Base-by-base conservation (phyloP, 495 filamentous ascomycete species). In the Tuber indicum region DNA sequence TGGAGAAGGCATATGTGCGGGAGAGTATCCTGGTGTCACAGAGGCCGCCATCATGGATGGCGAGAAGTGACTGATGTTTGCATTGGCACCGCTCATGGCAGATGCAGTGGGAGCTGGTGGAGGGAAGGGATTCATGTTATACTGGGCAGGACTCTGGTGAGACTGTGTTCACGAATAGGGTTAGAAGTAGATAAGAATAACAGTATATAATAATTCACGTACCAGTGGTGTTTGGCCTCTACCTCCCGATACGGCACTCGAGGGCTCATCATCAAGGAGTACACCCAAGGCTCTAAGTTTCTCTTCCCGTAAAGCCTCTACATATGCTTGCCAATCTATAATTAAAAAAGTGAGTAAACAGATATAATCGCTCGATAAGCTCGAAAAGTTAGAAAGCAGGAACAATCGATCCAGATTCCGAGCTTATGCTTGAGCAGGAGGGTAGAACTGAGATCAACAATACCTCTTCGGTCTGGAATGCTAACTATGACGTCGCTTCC, bases 201-300 rank as follows among this genome's bases (percentile, higher is more conserved):
- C 66, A 72, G 36, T 17, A 73, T 49, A 42, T 69, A 71, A 43
- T 46, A 47, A 21, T 70, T 70, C 46, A 75, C 70, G 70, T 75
- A 84, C 82, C 82, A 83, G 73, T 66, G 82, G 82, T 46, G 82
- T 83, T 49, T 82, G 81, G 44, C 82, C 80, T 71, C 79, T 79
- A 75, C 72, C 75, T 62, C 71, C 62, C 72, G 82, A 79, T 71
- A 84, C 84, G 9, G 87, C 88, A n/a, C 87, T 84, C 23, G 87
- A 87, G 73, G 87, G 86, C 43, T 93, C 91, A 70, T 91, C 91
- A 39, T 90, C 91, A 74, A 91, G 87, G 26, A 88, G 92, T 3
- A 98, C 96, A 70, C 96, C 96, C 70, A 99, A 87, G 72, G 94
- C 93, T 47, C 92, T 90, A 62, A 99, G 87, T 85, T 97, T 99